phyloP scores from a whole-genome alignment of 805 yeast genomes.

The Spathaspora girioi region DNA sequence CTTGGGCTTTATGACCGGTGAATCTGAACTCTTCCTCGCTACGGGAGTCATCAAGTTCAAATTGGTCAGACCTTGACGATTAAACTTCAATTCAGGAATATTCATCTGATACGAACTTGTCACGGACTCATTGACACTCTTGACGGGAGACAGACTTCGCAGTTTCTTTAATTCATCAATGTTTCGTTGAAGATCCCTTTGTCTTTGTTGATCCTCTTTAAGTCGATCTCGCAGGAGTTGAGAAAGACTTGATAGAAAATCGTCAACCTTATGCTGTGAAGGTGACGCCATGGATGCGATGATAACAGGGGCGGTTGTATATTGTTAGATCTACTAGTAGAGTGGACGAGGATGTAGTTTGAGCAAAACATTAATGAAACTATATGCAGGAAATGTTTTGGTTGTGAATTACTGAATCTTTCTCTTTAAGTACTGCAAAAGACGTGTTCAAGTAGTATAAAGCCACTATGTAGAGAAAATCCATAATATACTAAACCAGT shows the following conservation, averaged over 20 bases:
- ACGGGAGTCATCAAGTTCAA: constrained; percentile 7
- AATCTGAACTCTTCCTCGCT: constrained; percentile 4
- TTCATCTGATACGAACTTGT: not conserved
- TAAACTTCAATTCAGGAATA: constrained; percentile 9
- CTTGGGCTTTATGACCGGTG: constrained; percentile 9
- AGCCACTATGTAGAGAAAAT: no score
- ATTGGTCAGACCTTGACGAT: constrained; percentile 9
- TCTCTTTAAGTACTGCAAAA: not conserved
- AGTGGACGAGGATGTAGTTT: not conserved
- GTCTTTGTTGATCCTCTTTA: constrained; percentile 32
- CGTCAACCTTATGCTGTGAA: constrained; percentile 32
- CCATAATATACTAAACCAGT: no score
- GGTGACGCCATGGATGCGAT: constrained; percentile 17
- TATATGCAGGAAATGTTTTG: not conserved
- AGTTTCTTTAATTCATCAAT: constrained; percentile 26
- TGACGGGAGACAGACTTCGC: constrained; percentile 19
- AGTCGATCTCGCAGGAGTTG: constrained; percentile 32
- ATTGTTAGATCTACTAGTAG: not conserved
- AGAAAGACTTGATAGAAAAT: constrained; percentile 33
- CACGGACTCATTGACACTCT: constrained; percentile 2
- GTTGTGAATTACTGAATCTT: not conserved
- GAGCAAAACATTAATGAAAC: not conserved
- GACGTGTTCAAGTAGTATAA: not conserved
- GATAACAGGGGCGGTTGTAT: not conserved
- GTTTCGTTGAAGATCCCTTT: constrained; percentile 28